Evolutionary conservation across 768 basidiomycete genomes (phyloP), one percentile per base, ranked within the genome.

Genomic region (Terana coerulea): DNA sequence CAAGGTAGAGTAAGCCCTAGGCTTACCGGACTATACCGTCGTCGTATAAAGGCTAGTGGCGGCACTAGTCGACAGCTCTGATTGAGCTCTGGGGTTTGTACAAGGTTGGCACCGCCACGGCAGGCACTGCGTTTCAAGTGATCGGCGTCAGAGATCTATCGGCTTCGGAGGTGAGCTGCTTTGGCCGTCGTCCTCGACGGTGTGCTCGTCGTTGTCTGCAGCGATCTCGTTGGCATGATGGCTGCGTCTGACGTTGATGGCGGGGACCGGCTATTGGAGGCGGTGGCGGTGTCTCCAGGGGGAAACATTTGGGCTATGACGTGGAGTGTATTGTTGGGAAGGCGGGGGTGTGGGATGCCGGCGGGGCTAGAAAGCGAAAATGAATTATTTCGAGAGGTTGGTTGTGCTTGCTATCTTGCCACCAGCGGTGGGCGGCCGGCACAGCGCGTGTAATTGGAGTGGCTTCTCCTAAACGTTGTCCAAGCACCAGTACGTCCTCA

Each of bases 371-470:
- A 40, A 21, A 40, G 39, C 21, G n/a, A 37, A 37, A 37, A 37
- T 40, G 39, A 40, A 22, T 40, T 10, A 22, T 40, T 24, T 11
- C 39, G 39, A 40, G 39, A 24, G 25, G 21, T 40, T 40, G 7
- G 15, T 24, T 21, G 21, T 7, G 11, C 39, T 7, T 22, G 21
- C 25, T 40, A 40, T 40, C 39, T 40, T 9, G 21, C 25, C 39
- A 19, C 19, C 22, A n/a, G n/a, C n/a, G n/a, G 26, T 29, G 28
- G 31, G 43, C 43, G 43, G 28, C 28, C 43, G 43, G 43, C 28
- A n/a, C 17, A 14, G 26, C 43, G 43, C 43, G 43, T 44, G 43
- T 44, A 44, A 26, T 29, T 44, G 43, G 43, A 44, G 43, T 44
- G 43, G 43, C 39, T 8, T 24, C 39, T 40, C 39, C 39, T 40